A percentile compares a stretch with the other conserved stretches of the same genome.
Evolutionary conservation across 2,329 filamentous ascomycete species (phyloP).

Genomic region (Phyllachora maydis): DNA sequence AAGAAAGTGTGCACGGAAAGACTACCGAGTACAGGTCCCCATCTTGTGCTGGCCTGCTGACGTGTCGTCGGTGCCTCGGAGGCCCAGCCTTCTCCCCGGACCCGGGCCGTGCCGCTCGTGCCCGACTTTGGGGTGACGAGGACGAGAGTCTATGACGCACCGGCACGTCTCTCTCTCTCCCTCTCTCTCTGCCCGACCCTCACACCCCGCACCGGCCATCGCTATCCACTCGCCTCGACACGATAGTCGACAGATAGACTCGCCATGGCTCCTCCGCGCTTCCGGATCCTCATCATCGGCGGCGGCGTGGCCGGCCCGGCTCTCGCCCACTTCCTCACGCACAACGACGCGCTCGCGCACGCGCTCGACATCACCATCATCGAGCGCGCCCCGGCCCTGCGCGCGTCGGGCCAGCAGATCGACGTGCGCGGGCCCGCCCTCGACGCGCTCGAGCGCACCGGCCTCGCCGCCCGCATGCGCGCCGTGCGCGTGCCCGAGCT

Average conservation of each 20-base stretch:
- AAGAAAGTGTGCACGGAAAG: too few relatives aligned
- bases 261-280: constrained; percentile 5
- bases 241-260: not conserved
- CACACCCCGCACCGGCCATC: not conserved
- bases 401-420: constrained; percentile 20
- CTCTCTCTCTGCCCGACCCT: not conserved
- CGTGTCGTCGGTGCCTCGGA: too few relatives aligned
- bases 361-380: constrained; percentile 18
- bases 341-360: constrained; percentile 6
- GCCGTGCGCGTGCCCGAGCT: constrained; percentile 19
- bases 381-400: constrained; percentile 16
- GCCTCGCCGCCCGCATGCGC: constrained; percentile 15
- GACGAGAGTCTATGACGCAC: too few relatives aligned
- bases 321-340: constrained; percentile 18
- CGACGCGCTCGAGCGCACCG: constrained; percentile 15
- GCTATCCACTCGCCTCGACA: too few relatives aligned
- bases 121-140: too few relatives aligned
- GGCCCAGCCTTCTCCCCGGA: too few relatives aligned
- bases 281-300: constrained; percentile 26
- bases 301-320: constrained; percentile 22
- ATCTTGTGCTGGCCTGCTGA: too few relatives aligned
- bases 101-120: too few relatives aligned
- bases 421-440: constrained; percentile 22
- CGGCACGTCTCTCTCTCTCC: too few relatives aligned
- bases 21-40: too few relatives aligned